These are phyloP conservation scores for Barnettozyma wickerhamii DNA, from an alignment of 805 yeast genomes.

Conservation along the genomic window DNA sequence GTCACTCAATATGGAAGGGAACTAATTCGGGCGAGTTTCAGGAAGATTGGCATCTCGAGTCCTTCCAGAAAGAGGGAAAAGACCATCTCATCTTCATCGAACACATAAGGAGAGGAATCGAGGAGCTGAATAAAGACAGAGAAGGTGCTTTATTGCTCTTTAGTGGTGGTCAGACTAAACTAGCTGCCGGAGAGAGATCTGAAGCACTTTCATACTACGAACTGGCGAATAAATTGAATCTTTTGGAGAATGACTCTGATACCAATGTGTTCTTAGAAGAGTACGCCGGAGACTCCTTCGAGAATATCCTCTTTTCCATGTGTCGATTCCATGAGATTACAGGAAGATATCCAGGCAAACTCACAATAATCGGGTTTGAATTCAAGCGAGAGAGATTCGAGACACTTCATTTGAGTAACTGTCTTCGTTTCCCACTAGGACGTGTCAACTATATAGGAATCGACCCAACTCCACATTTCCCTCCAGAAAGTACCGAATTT, in stretches of 20 bases:
- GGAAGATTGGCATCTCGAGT: conserved; percentile 62
- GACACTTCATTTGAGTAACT: conserved; percentile 43
- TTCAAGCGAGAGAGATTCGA: conserved; percentile 64
- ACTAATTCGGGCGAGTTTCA: conserved; percentile 41
- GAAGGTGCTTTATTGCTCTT: conserved; percentile 37
- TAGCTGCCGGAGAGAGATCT: conserved; percentile 46
- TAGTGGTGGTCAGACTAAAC: conserved; percentile 74
- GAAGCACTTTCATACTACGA: conserved; percentile 57
- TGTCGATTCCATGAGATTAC: conserved; percentile 46
- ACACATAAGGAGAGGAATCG: conserved; percentile 49
- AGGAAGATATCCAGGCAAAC: conserved; percentile 42
- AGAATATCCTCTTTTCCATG: conserved; percentile 62
- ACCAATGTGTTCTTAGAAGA: conserved; percentile 51
- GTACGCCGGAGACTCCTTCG: conserved; percentile 75
- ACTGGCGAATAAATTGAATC: conserved; percentile 34
- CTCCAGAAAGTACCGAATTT: conserved; percentile 21
- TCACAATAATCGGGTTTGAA: conserved; percentile 68
- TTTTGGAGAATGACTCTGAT: conserved; percentile 5
- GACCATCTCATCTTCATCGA: conserved; percentile 64
- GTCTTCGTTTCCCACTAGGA: conserved; percentile 38
- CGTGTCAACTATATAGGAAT: conserved; percentile 50
- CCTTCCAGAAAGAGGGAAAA: conserved; percentile 63
- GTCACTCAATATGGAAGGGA: conserved; percentile 59
- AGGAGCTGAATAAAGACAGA: conserved; percentile 26
- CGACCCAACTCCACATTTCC: conserved; percentile 45